Evolutionary conservation across 2,329 filamentous ascomycete genomes (phyloP), one percentile per base, ranked within the genome.

Genomic region (Botryotinia calthae): DNA sequence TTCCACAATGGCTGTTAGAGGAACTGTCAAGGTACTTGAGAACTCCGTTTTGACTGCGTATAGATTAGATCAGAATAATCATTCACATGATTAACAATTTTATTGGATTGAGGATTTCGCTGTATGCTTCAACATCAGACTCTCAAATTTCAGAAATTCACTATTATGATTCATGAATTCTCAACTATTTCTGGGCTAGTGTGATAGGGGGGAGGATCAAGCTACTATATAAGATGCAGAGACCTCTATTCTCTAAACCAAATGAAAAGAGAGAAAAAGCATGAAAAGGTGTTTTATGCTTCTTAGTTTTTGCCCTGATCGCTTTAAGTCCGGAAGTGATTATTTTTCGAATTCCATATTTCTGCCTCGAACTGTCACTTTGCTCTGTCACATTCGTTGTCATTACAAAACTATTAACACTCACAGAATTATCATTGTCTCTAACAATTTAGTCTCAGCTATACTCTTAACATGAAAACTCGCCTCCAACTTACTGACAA

Each of bases 381-480:
- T 51, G 25, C 48, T n/a, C 10, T 51, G 25, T 2, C 20, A 51
- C 5, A n/a, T 14, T 16, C 7, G 10, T 16, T 51, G 48, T 51
- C 25, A 1, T 14, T 51, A n/a, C 10, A n/a, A 0, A n/a, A n/a
- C 1, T 7, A 3, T 2, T 4, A 16, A 25, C 25, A 3, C 10
- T 25, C 4, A n/a, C 4, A 51, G 1, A n/a, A 1, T 14, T n/a
- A 2, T 37, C 10, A 16, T 8, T 16, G 14, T 59, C 20, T 51
- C 12, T 16, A n/a, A 51, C 14, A 2, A 0, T 51, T 16, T 6
- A 51, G 12, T 51, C n/a, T n/a, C 25, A 51, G 16, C 48, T 51
- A 51, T 51, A n/a, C 25, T 0, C 14, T 20, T 22, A 34, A 18
- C 3, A 4, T 31, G 2, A 25, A 3, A 14, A 37, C 10, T 14